Percentiles rank a stretch among this genome's conserved stretches.
Evolutionary conservation across 1,139 yeast genomes (phyloP).

Genomic region (Fermentozyma sake): DNA sequence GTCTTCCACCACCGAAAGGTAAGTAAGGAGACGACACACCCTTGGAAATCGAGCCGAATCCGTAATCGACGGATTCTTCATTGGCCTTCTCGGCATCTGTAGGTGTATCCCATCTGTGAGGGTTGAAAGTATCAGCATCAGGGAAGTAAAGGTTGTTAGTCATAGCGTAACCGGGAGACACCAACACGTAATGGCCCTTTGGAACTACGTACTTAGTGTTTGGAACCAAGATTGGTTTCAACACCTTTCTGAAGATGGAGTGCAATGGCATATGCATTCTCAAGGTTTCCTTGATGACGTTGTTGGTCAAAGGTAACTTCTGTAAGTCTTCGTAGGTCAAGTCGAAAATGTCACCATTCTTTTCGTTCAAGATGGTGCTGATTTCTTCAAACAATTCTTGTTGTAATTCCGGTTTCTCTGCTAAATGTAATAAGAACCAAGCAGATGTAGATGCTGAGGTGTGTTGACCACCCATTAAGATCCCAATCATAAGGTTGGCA

Average conservation of each 20-base stretch:
- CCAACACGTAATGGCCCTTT: slow-evolving; percentile 82
- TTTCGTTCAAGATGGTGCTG: slow-evolving; percentile 48
- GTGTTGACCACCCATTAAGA: slow-evolving; percentile 99
- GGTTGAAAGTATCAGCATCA: slow-evolving; percentile 63
- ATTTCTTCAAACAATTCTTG: slow-evolving; percentile 77
- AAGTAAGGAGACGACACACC: slow-evolving; percentile 94
- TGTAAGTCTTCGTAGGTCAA: slow-evolving; percentile 79
- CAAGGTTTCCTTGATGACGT: slow-evolving; percentile 85
- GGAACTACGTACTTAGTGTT: slow-evolving; percentile 81
- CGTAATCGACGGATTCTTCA: slow-evolving; percentile 73
- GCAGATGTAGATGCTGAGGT: slow-evolving; percentile 96
- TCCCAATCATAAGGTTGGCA: slow-evolving; percentile 89
- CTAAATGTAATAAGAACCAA: slow-evolving; percentile 89
- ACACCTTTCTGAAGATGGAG: slow-evolving; percentile 90
- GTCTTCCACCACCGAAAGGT: slow-evolving; percentile 99
- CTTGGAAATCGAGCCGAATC: slow-evolving; percentile 92
- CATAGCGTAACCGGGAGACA: slow-evolving; percentile 91
- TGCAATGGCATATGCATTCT: slow-evolving; percentile 96
- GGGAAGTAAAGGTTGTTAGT: slow-evolving; percentile 76
- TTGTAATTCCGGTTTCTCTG: slow-evolving; percentile 79
- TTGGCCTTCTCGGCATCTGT: slow-evolving; percentile 6
- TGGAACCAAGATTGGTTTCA: slow-evolving; percentile 74
- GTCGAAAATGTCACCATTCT: slow-evolving; percentile 42
- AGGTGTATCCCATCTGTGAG: slow-evolving; percentile 78
- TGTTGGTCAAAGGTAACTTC: slow-evolving; percentile 75